Evolutionary conservation across 192 early-diverging fungal genomes (phyloP).

Genomic region (Coemansia sp.): DNA sequence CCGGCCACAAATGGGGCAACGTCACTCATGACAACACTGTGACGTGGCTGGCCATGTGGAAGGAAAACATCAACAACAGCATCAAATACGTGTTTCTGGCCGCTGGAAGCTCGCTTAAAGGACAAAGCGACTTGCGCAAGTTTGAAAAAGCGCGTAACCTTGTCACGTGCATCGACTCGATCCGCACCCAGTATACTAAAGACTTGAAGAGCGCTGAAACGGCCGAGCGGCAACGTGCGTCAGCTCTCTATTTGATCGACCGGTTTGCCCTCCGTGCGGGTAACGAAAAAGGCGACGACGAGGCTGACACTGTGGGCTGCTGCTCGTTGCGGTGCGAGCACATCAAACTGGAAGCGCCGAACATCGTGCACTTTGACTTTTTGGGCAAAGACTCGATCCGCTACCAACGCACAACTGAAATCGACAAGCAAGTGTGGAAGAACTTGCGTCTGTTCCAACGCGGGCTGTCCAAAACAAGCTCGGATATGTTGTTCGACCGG

Average conservation of each 20-base stretch:
- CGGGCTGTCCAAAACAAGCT: slow-evolving; percentile 63
- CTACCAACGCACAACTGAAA: slow-evolving; percentile 80
- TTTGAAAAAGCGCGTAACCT: slow-evolving; percentile 92
- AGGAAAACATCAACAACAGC: slow-evolving; percentile 93
- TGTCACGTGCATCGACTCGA: slow-evolving; percentile 63
- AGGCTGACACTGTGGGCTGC: slow-evolving; percentile 98
- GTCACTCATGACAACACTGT: slow-evolving; percentile 89
- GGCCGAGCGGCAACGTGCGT: slow-evolving; percentile 85
- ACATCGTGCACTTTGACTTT: slow-evolving; percentile 90
- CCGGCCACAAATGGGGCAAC: slow-evolving; percentile 85
- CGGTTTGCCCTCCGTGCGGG: slow-evolving; percentile 91
- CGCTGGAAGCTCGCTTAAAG: slow-evolving; percentile 90
- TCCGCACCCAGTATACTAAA: slow-evolving; percentile 74
- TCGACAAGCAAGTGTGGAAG: slow-evolving; percentile 89
- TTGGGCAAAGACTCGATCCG: slow-evolving; percentile 98
- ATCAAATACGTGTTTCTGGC: slow-evolving; percentile 96
- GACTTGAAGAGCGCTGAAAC: slow-evolving; percentile 81
- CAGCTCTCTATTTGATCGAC: slow-evolving; percentile 95
- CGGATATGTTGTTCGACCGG: slow-evolving; percentile 89
- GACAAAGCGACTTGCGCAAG: slow-evolving; percentile 92
- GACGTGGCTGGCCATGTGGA: slow-evolving; percentile 98
- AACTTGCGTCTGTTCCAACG: slow-evolving; percentile 90
- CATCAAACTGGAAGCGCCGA: slow-evolving; percentile 78
- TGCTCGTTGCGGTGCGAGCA: slow-evolving; percentile 96
- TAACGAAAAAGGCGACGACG: slow-evolving; percentile 96